phyloP scores from a whole-genome alignment of 108 stramenopile species.

The Skeletonema grethae region DNA sequence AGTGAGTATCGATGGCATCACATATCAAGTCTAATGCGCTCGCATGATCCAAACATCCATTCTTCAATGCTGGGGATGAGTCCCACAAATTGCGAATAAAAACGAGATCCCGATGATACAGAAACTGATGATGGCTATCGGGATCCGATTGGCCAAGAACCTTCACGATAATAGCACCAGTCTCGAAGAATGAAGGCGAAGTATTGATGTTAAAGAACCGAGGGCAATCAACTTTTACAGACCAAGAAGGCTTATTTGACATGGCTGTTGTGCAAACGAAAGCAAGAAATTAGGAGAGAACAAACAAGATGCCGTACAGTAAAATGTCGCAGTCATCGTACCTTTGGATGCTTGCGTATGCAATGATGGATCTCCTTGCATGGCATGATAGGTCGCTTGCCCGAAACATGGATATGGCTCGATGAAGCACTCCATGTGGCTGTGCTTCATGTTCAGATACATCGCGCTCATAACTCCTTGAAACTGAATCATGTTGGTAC shows the following conservation, averaged over 20 bases:
- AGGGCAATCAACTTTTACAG: constrained; percentile 24
- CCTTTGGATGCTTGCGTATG: not conserved
- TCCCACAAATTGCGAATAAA: not conserved
- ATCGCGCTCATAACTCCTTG: constrained; percentile 5
- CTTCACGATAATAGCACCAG: constrained; percentile 7
- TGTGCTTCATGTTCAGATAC: constrained; percentile 36
- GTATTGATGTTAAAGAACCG: constrained; percentile 24
- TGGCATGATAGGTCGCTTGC: constrained; percentile 2
- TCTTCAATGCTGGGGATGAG: not conserved
- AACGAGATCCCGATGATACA: constrained; percentile 1
- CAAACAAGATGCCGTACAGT: not conserved
- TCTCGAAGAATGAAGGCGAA: constrained; percentile 21
- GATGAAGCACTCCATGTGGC: constrained; percentile 15
- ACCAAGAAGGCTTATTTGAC: not conserved
- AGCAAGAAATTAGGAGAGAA: constrained; percentile 3
- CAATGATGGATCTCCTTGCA: not conserved
- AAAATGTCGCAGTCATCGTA: not conserved
- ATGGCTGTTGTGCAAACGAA: not conserved
- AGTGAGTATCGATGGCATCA: not conserved
- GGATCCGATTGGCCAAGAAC: constrained; percentile 2
- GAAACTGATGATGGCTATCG: not conserved
- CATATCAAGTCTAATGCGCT: not conserved
- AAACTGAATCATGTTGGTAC: constrained; percentile 18
- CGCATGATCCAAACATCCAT: not conserved
- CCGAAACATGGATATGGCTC: constrained; percentile 29